These are phyloP conservation scores for Tephrocybe sp. DNA, from an alignment of 768 basidiomycete species.

Conservation along the genomic window DNA sequence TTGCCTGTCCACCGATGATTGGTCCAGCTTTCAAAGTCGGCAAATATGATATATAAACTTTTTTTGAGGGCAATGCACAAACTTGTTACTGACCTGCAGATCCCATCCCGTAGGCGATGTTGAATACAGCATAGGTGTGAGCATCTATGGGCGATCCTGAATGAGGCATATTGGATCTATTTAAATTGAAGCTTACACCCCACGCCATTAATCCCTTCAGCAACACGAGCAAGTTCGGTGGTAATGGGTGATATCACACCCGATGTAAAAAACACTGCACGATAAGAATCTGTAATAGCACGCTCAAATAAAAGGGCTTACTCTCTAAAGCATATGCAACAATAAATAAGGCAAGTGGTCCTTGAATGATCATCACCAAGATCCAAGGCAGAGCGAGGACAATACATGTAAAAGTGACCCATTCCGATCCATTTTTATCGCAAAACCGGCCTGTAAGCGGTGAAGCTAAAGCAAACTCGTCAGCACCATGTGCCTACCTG, in stretches of 20 bases:
- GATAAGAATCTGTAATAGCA: slow-evolving; percentile 1
- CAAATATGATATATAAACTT: slow-evolving; percentile 2
- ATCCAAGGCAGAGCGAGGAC: slow-evolving; percentile 63
- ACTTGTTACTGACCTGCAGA: slow-evolving; percentile 43
- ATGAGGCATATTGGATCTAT: background rate
- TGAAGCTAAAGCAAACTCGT: slow-evolving; percentile 37
- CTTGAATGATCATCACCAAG: slow-evolving; percentile 46
- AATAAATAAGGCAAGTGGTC: slow-evolving; percentile 46
- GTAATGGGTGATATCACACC: slow-evolving; percentile 60
- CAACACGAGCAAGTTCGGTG: slow-evolving; percentile 63
- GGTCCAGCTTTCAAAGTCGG: slow-evolving; percentile 53
- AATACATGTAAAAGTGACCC: slow-evolving; percentile 45
- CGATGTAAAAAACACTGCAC: slow-evolving; percentile 58
- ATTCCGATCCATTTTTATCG: slow-evolving; percentile 57
- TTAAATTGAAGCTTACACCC: slow-evolving; percentile 46
- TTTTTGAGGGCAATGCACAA: background rate
- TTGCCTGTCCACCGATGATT: slow-evolving; percentile 64
- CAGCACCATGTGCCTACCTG: background rate
- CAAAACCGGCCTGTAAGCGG: slow-evolving; percentile 55
- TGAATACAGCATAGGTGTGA: slow-evolving; percentile 74
- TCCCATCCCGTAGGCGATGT: slow-evolving; percentile 67
- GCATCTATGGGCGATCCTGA: slow-evolving; percentile 43
- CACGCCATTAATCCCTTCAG: slow-evolving; percentile 54
- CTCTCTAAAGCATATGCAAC: slow-evolving; percentile 50
- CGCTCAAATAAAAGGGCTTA: slow-evolving; percentile 26